Conservation (phyloP, 2,329 filamentous ascomycete species). For the Scopulariopsis brevicaulis region DNA sequence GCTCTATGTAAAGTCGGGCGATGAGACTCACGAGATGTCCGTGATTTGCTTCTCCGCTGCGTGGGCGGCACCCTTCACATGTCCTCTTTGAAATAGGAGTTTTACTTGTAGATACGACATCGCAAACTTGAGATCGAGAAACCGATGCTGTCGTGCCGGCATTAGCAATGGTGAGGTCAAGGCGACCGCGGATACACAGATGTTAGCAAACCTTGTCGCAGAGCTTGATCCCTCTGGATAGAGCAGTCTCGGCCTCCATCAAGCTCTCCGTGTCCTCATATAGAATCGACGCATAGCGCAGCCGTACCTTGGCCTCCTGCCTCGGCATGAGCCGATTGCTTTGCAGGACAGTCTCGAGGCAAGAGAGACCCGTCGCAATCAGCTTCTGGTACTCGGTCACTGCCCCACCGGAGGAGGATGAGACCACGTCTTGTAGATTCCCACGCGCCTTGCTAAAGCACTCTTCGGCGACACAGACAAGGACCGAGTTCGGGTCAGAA, state of each 20-base stretch:
- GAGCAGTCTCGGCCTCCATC: slow-evolving; percentile 58
- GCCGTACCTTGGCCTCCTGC: slow-evolving; percentile 55
- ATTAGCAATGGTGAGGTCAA: background rate
- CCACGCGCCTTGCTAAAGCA: slow-evolving; percentile 56
- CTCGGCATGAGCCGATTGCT: slow-evolving; percentile 49
- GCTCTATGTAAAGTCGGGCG: slow-evolving; percentile 6
- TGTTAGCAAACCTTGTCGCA: slow-evolving; percentile 46
- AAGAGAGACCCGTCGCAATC: slow-evolving; percentile 60
- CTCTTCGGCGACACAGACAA: slow-evolving; percentile 65
- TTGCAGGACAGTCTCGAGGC: slow-evolving; percentile 58
- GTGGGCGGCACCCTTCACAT: slow-evolving; percentile 57
- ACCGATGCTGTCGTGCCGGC: slow-evolving; percentile 19
- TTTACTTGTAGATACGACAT: slow-evolving; percentile 66
- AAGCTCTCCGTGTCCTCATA: slow-evolving; percentile 68
- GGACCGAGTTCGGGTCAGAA: slow-evolving; percentile 42
- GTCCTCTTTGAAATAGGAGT: slow-evolving; percentile 58
- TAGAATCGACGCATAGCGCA: slow-evolving; percentile 61
- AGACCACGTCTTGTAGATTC: slow-evolving; percentile 30
- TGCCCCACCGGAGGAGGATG: slow-evolving; percentile 32
- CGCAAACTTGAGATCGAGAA: slow-evolving; percentile 59
- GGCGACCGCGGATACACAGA: background rate
- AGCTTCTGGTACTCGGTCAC: slow-evolving; percentile 54
- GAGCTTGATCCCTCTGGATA: slow-evolving; percentile 60
- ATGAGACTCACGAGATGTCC: background rate
- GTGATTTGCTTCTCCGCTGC: slow-evolving; percentile 55